Base-by-base conservation (phyloP, 768 basidiomycete genomes). In the Rhizopogon vesiculosus region DNA sequence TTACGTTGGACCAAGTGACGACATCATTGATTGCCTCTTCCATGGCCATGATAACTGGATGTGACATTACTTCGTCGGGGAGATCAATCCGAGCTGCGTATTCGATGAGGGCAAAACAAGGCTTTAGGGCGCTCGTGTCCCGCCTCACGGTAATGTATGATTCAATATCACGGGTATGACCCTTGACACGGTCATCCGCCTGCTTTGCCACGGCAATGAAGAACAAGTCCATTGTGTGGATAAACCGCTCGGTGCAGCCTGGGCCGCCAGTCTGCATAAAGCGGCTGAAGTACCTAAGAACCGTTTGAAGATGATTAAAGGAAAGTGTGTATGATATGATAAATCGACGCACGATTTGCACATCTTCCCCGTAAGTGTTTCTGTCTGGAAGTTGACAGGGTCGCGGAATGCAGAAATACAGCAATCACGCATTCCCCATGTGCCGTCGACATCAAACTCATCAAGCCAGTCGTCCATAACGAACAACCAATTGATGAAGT, bases 121-220 rank as follows among this genome's bases (percentile, higher is more conserved):
- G 77, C 54, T 78, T 78, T 60, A 74, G 78, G 9, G 77, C 83
- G 53, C 76, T 78, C 12, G 81, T 83, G 51, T 82, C 75, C 29
- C 83, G 74, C 44, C 84, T 75, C 43, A 84, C 69, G 15, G 66
- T 58, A 53, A 84, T 73, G 64, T 84, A 86, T 15, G 77, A 75
- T 53, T 83, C 79, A 22, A 84, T 69, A 57, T 74, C 74, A n/a
- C 76, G 72, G 19, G 76, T 62, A 2, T 54, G 58, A 5, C 71
- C 66, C 7, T 66, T 66, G 40, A 69, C 65, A 9, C 79, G 75
- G 50, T 79, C 76, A 5, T 70, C 64, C 8, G 79, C 74, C 62
- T 80, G 74, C 39, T 72, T 65, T 16, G 67, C 69, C n/a, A 78
- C 74, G 28, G 77, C 75, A 7, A 67, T 61, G 45, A 77, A 71